Conservation (phyloP, 306 rosid genomes). For the cucumber (Cucumis sativus) region Cucumber_9930_V3 NC_026655.2:10266001-10266500, state of each 20-base stretch:
- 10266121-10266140: neutral
- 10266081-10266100: conserved; percentile 99
- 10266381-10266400: neutral
- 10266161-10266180: conserved; percentile 19
- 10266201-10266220: conserved; percentile 86
- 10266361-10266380: neutral
- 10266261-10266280: conserved; percentile 93
- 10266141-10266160: neutral
- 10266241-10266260: conserved; percentile 82
- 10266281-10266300: conserved; percentile 80
- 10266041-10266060: conserved; percentile 94
- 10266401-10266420: neutral
- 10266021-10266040: conserved; percentile 99
- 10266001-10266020: conserved; percentile 94
- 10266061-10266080: conserved; percentile 90
- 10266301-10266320: conserved; percentile 90
- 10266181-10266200: conserved; percentile 39
- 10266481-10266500: conserved; percentile 61
- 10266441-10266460: neutral
- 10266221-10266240: conserved; percentile 59
- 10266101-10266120: conserved; percentile 17
- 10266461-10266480: neutral
- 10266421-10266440: neutral
- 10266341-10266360: neutral
- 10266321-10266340: conserved; percentile 21